Evolutionary conservation across 163 green algal genomes (phyloP).

Genomic region (Coccomyxa subellipsoidea): DNA sequence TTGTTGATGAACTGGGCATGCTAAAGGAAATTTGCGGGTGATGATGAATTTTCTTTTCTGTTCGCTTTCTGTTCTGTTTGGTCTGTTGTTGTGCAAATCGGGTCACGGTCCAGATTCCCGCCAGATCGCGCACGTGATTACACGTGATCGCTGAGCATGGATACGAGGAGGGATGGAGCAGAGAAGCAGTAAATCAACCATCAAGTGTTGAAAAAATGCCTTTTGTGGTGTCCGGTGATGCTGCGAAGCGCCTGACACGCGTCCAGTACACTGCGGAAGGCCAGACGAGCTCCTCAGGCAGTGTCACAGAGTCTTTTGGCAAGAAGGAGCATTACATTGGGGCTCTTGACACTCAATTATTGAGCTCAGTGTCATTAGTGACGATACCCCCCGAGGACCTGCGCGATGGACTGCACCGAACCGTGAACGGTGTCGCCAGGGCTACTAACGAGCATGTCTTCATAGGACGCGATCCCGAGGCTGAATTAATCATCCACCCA

Average conservation of each 20-base stretch:
- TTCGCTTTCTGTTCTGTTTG: too few relatives aligned
- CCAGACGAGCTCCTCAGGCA: not conserved
- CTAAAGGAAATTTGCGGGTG: too few relatives aligned
- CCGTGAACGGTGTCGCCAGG: not conserved
- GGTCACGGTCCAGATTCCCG: too few relatives aligned
- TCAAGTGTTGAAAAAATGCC: not conserved
- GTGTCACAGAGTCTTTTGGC: not conserved
- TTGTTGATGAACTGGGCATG: too few relatives aligned
- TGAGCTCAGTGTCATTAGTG: not conserved
- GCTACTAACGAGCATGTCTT: not conserved
- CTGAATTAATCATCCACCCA: not conserved
- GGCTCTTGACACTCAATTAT: not conserved
- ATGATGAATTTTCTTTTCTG: too few relatives aligned
- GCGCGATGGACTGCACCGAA: not conserved
- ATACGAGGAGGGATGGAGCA: not conserved
- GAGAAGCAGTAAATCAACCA: not conserved
- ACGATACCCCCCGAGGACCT: not conserved
- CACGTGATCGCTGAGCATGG: not conserved
- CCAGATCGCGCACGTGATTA: not conserved
- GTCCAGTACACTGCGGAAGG: not conserved
- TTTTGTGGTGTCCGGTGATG: not conserved
- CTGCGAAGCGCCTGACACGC: not conserved
- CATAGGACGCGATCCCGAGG: not conserved
- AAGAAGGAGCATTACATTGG: not conserved
- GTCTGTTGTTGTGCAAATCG: too few relatives aligned